Conservation (phyloP, 352 stramenopile genomes). For the Phytophthora hybrid region DNA sequence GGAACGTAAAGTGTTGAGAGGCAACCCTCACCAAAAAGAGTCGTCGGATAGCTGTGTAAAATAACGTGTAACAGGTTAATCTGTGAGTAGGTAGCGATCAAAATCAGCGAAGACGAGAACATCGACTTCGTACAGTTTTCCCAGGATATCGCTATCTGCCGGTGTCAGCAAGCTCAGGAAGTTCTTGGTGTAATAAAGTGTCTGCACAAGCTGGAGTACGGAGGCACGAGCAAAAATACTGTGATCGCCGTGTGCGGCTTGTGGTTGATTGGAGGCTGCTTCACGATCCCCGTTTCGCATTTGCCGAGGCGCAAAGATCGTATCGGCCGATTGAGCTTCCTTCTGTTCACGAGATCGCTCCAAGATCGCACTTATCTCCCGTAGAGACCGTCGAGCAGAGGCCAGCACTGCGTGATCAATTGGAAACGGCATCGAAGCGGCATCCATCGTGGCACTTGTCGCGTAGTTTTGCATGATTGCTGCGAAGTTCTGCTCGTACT, state of each 20-base stretch:
- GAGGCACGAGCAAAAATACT: slow-evolving; percentile 46
- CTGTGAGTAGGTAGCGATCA: not conserved
- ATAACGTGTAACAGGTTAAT: slow-evolving; percentile 7
- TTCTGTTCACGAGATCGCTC: slow-evolving; percentile 27
- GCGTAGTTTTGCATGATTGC: slow-evolving; percentile 40
- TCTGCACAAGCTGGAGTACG: slow-evolving; percentile 55
- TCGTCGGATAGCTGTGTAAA: slow-evolving; percentile 44
- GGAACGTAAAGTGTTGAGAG: slow-evolving; percentile 49
- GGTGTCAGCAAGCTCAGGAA: slow-evolving; percentile 37
- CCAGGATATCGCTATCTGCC: slow-evolving; percentile 29
- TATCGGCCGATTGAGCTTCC: slow-evolving; percentile 17
- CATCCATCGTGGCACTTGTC: slow-evolving; percentile 21
- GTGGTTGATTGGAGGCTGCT: not conserved
- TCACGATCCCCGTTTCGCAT: not conserved
- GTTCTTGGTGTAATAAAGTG: slow-evolving; percentile 35
- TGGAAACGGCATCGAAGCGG: not conserved
- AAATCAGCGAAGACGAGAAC: not conserved
- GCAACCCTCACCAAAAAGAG: slow-evolving; percentile 35
- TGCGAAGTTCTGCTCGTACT: slow-evolving; percentile 46
- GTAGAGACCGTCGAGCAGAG: slow-evolving; percentile 27
- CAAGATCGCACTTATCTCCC: slow-evolving; percentile 27
- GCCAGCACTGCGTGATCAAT: slow-evolving; percentile 24
- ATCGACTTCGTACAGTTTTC: slow-evolving; percentile 42
- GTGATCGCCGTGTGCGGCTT: not conserved
- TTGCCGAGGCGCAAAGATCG: slow-evolving; percentile 24